phyloP scores from a whole-genome alignment of 2,329 filamentous ascomycete species.

The Lachnellula cervina region DNA sequence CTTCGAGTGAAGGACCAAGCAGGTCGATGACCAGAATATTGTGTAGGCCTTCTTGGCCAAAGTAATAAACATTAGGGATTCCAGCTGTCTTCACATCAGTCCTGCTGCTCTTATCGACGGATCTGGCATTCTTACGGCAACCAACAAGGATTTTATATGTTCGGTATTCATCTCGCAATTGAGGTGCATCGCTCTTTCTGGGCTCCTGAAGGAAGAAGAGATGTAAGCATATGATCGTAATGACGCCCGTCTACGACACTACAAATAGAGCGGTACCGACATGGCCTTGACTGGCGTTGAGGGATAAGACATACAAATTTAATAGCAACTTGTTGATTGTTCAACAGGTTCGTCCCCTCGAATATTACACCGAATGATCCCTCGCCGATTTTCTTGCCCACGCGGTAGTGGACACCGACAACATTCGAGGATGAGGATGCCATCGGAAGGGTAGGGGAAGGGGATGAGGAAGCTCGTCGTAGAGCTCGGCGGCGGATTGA shows the following conservation, averaged over 20 bases:
- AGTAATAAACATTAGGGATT: constrained; percentile 99
- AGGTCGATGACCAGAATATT: constrained; percentile 98
- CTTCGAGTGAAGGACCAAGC: constrained; percentile 88
- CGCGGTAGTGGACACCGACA: constrained; percentile 96
- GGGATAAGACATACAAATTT: constrained; percentile 73
- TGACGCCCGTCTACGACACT: too few relatives aligned
- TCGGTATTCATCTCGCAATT: constrained; percentile 95
- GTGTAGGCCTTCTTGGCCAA: constrained; percentile 95
- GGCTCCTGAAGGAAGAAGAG: constrained; percentile 75
- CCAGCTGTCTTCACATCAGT: constrained; percentile 62
- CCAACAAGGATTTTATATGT: constrained; percentile 99
- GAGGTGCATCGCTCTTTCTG: constrained; percentile 95
- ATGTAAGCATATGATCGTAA: neutral
- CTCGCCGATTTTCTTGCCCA: constrained; percentile 99
- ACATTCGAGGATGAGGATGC: constrained; percentile 66
- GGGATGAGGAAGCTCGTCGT: constrained; percentile 13
- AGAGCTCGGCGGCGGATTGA: constrained; percentile 15
- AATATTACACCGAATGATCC: constrained; percentile 98
- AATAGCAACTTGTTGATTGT: constrained; percentile 98
- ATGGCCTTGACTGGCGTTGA: too few relatives aligned
- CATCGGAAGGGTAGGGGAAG: constrained; percentile 16
- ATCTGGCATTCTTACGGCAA: constrained; percentile 71
- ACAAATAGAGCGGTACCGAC: too few relatives aligned
- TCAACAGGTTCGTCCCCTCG: constrained; percentile 95
- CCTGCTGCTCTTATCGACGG: constrained; percentile 8